phyloP scores from a whole-genome alignment of 2,329 filamentous ascomycete species.

The Sarocladiaceae sp. region DNA sequence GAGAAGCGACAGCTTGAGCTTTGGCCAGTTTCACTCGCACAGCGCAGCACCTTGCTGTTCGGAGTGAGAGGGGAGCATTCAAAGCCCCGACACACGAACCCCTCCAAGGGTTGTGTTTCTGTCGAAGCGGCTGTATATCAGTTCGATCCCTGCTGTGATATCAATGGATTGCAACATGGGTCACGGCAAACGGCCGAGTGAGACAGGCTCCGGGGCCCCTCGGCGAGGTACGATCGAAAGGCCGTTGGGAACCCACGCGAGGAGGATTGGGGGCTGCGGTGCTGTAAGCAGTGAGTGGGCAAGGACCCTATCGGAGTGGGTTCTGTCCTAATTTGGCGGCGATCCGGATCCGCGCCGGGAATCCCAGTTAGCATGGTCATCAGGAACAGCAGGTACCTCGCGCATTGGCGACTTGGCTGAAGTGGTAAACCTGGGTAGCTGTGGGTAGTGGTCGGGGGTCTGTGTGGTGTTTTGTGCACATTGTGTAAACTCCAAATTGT shows the following conservation, averaged over 20 bases:
- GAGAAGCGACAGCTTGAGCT: too few relatives aligned
- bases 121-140: not conserved
- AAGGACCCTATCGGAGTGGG: not conserved
- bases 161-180: constrained; percentile 1
- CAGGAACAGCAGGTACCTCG: not conserved
- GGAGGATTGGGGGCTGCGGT: not conserved
- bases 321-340: constrained; percentile 3
- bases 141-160: constrained; percentile 3
- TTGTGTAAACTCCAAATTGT: not conserved
- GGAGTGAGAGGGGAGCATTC: too few relatives aligned
- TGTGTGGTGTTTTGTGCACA: not conserved
- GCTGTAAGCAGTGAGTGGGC: not conserved
- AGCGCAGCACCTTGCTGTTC: too few relatives aligned
- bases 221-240: constrained; percentile 1
- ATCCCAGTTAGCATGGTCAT: not conserved
- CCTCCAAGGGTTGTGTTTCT: not conserved
- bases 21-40: too few relatives aligned
- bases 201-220: not conserved
- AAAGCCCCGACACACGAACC: not conserved
- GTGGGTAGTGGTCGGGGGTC: not conserved
- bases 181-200: constrained; percentile 3
- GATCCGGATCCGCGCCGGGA: constrained; percentile 6
- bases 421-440: too few relatives aligned
- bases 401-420: not conserved
- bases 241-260: not conserved